Percentiles rank a stretch among this genome's conserved stretches.
Conservation (phyloP, 1,139 yeast species). For the Meyerozyma smithsonii region DNA sequence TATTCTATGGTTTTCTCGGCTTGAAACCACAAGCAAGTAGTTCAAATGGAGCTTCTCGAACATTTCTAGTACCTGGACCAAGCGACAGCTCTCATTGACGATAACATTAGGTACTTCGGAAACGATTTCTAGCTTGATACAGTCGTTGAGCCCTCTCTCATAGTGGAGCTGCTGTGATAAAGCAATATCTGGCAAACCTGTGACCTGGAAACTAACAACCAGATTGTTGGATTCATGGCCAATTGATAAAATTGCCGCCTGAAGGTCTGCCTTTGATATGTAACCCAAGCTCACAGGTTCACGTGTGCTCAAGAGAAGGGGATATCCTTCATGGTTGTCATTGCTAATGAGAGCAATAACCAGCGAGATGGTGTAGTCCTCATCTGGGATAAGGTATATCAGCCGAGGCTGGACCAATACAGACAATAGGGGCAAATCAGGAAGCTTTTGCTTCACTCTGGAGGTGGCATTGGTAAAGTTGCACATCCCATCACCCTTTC, state of each 20-base stretch:
- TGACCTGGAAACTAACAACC: constrained; percentile 22
- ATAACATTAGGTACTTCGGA: constrained; percentile 20
- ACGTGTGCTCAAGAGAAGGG: constrained; percentile 24
- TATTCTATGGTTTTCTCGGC: constrained; percentile 13
- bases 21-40: constrained; percentile 25
- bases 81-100: constrained; percentile 31
- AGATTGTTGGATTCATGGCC: constrained; percentile 8
- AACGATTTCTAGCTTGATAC: constrained; percentile 14
- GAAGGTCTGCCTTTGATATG: constrained; percentile 26
- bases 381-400: constrained; percentile 1
- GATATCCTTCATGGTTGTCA: constrained; percentile 43
- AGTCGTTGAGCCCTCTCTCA: constrained; percentile 15
- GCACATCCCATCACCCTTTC: constrained; percentile 40
- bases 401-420: constrained; percentile 25
- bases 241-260: constrained; percentile 11
- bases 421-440: constrained; percentile 26
- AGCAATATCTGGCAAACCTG: constrained; percentile 15
- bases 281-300: constrained; percentile 35
- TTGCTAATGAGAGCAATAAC: constrained; percentile 21
- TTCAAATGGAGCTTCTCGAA: constrained; percentile 41
- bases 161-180: constrained; percentile 24
- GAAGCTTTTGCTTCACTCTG: constrained; percentile 25
- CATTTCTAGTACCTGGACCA: constrained; percentile 32
- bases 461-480: constrained; percentile 30
- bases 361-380: constrained; percentile 17